Evolutionary conservation across 78 protist genomes (phyloP), one percentile per base, ranked within the genome.

Genomic region (Dictyostelium citrinum): DNA sequence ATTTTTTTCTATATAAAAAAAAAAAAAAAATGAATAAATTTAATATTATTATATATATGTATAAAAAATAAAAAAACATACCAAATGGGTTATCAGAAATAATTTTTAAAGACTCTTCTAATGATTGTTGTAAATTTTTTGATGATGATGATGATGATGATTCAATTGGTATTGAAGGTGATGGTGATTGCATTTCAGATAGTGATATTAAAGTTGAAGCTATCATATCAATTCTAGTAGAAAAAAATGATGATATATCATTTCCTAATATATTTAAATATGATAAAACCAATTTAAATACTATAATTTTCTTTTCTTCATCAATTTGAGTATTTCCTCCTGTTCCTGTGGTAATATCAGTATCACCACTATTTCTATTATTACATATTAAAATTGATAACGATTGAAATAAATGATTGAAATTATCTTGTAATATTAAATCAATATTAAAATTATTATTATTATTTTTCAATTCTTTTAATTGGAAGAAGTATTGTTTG

Each of bases 321-420:
- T 88, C 86, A 9, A 67, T 7, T 29, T 14, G 31, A 24, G 46
- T 78, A 55, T 55, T 55, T 14, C 20, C 22, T 1, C 22, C 20
- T 9, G n/a, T 33, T 31, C 24, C 37, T 17, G 41, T 12, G 10
- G 12, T 27, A 12, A 39, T 39, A 39, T 39, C 5, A 39, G 2
- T 1, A 39, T 11, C 64, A 77, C 29, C 41, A 27, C 11, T 31
- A 29, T 37, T 49, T 12, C 31, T 20, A 9, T n/a, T 9, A 29
- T 68, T 31, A 68, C 93, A 76, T 33, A 85, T 61, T 45, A 85
- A 27, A 33, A 83, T 45, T 14, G 85, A 68, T 27, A 88, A 9
- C 7, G 85, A 55, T 35, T 88, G 78, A 24, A 88, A 51, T 17
- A 88, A 60, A 78, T 88, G 85, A 68, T 79, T 78, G 12, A 88